These are phyloP conservation scores for Solanum gracilifrons DNA, from an alignment of 257 asterid species.

Conservation along the genomic window DNA sequence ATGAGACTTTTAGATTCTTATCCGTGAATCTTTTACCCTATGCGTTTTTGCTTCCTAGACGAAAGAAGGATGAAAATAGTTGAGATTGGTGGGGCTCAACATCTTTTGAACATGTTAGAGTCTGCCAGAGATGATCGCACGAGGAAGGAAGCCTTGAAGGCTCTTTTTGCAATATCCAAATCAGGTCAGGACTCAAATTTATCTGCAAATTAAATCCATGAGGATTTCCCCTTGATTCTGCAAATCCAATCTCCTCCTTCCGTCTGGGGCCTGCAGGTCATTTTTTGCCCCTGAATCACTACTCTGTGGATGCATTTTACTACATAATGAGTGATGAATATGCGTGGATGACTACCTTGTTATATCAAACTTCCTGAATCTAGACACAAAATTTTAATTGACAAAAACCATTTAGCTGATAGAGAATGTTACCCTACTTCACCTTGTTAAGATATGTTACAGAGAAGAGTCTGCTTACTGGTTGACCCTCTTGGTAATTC, in stretches of 20 bases:
- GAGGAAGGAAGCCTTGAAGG: constrained; percentile 74
- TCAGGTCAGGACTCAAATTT: constrained; percentile 43
- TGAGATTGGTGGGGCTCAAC: constrained; percentile 55
- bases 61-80: constrained; percentile 80
- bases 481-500: neutral
- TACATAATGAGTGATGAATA: neutral
- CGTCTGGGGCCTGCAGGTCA: neutral
- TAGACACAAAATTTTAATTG: neutral
- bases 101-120: constrained; percentile 46
- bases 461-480: neutral
- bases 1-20: neutral
- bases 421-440: neutral
- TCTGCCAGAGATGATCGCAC: constrained; percentile 84
- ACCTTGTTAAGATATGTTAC: neutral
- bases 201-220: neutral
- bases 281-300: neutral
- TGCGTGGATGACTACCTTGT: neutral
- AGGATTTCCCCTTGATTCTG: neutral
- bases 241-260: neutral
- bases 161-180: constrained; percentile 77
- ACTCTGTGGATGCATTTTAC: neutral
- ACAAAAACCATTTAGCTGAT: neutral
- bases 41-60: constrained; percentile 26
- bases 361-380: neutral
- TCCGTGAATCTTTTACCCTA: neutral